phyloP scores from a whole-genome alignment of 2,329 filamentous ascomycete species.

The Trichoderma lentiforme region DNA sequence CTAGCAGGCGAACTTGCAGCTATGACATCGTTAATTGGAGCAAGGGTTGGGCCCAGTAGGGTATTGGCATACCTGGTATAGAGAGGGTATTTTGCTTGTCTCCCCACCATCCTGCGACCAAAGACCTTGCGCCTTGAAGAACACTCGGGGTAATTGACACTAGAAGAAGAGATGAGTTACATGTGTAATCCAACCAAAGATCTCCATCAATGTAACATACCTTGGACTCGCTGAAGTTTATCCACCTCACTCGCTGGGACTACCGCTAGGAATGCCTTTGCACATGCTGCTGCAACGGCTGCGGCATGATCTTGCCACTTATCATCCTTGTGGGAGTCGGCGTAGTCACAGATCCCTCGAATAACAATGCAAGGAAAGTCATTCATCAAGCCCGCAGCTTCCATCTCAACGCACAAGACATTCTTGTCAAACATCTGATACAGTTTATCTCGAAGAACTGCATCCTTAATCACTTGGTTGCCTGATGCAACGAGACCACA shows the following conservation, averaged over 20 bases:
- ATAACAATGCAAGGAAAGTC: conserved; percentile 35
- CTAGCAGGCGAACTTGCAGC: background rate
- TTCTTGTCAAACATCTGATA: conserved; percentile 16
- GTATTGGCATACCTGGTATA: background rate
- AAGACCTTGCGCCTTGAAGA: background rate
- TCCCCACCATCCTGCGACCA: background rate
- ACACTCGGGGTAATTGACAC: background rate
- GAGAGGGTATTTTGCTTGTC: background rate
- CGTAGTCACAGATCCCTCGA: conserved; percentile 41
- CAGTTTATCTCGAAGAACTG: conserved; percentile 29
- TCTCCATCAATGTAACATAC: background rate
- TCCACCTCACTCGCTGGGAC: background rate
- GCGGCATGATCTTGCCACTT: conserved; percentile 38
- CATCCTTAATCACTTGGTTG: conserved; percentile 38
- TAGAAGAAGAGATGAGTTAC: background rate
- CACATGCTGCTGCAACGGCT: conserved; percentile 31
- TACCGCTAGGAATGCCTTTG: conserved; percentile 23
- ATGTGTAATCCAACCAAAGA: no score
- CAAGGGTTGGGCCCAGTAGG: accelerated
- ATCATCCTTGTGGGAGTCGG: conserved; percentile 39
- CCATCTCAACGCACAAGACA: conserved; percentile 31
- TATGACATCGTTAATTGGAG: background rate
- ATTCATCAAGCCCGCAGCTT: conserved; percentile 29
- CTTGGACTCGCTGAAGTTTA: background rate
- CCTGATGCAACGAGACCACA: conserved; percentile 31